Evolutionary conservation across 2,329 filamentous ascomycete species (phyloP).

Genomic region (Diplodia scrobiculata): DNA sequence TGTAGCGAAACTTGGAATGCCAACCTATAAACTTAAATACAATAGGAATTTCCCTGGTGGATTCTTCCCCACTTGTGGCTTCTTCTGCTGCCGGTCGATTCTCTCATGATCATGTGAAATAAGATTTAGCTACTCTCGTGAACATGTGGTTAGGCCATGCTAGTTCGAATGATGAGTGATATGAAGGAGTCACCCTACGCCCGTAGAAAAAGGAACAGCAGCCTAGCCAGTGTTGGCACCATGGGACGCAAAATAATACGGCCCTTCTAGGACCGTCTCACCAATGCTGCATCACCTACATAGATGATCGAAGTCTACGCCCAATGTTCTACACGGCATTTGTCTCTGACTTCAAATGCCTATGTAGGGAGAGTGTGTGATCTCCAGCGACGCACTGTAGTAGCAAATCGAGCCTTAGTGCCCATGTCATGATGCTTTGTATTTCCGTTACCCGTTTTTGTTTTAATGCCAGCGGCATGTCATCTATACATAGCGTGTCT

Average conservation of each 20-base stretch:
- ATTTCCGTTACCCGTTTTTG: conserved; percentile 4
- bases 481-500: conserved; percentile 11
- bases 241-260: too few species aligned
- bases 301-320: too few species aligned
- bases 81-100: not conserved
- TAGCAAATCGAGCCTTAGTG: not conserved
- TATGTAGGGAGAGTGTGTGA: too few species aligned
- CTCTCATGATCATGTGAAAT: not conserved
- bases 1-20: not conserved
- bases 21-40: not conserved
- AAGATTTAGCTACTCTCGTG: not conserved
- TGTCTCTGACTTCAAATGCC: too few species aligned
- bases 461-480: not conserved
- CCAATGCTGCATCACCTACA: too few species aligned
- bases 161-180: not conserved
- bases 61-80: not conserved
- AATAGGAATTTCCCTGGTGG: not conserved
- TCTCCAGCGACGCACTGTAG: too few species aligned
- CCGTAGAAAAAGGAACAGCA: not conserved
- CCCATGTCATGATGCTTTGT: not conserved
- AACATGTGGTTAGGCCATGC: not conserved
- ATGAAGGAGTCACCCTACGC: not conserved
- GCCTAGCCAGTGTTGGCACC: not conserved
- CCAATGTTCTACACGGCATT: too few species aligned
- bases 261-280: too few species aligned